Conservation (phyloP, 306 rosid genomes). For the Pterocarpus santalinus region DNA sequence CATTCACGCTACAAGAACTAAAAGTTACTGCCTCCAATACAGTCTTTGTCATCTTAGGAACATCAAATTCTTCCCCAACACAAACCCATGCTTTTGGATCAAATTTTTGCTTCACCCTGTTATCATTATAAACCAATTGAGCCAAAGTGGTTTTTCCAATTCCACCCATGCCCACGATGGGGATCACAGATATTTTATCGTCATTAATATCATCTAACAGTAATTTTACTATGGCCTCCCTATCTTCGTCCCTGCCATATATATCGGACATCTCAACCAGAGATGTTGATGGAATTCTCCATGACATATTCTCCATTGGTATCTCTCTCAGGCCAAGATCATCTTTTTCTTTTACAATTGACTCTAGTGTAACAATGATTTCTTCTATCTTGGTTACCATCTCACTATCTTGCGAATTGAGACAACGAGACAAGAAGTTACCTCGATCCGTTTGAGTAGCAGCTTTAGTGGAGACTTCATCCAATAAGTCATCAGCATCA, state of each 20-base stretch:
- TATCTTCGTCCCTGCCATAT: background rate
- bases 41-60: background rate
- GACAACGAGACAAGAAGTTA: background rate
- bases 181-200: background rate
- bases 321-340: background rate
- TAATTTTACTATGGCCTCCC: background rate
- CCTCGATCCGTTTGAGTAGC: background rate
- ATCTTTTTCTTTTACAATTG: background rate
- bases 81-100: background rate
- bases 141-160: background rate
- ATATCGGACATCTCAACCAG: background rate
- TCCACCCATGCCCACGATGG: background rate
- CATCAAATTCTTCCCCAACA: background rate
- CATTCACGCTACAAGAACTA: background rate
- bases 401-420: background rate
- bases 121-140: background rate
- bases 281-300: background rate
- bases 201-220: background rate
- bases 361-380: background rate
- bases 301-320: background rate
- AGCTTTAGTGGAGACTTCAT: background rate
- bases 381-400: background rate
- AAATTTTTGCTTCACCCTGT: background rate
- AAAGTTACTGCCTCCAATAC: background rate
- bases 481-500: background rate